These are phyloP conservation scores for Wickerhamomyces ciferrii DNA, from an alignment of 805 yeast genomes.

Conservation along the genomic window DNA sequence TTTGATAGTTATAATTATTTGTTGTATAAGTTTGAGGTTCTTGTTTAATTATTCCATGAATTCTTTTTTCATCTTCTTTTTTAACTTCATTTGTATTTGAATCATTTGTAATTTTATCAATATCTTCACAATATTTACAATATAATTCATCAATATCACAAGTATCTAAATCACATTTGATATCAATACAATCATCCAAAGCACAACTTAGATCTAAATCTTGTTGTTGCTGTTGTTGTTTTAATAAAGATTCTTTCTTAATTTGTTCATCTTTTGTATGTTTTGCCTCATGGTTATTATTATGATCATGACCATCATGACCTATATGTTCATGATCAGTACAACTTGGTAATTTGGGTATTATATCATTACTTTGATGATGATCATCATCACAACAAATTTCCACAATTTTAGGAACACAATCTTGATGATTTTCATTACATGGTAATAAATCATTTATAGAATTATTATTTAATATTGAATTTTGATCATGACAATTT, in stretches of 20 bases:
- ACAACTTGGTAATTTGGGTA: conserved; percentile 10
- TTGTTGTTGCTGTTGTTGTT: background rate
- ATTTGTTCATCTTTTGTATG: background rate
- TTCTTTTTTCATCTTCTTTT: background rate
- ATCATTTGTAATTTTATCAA: conserved; percentile 1
- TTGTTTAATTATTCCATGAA: background rate
- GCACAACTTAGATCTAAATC: conserved; percentile 10
- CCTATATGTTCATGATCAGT: conserved; percentile 1
- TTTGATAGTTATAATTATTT: conserved; percentile 7
- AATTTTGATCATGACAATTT: conserved; percentile 26
- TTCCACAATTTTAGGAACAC: conserved; percentile 34
- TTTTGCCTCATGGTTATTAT: background rate
- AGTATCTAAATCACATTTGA: conserved; percentile 22
- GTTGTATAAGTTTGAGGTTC: conserved; percentile 7
- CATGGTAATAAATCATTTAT: conserved; percentile 9
- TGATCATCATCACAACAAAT: conserved; percentile 35
- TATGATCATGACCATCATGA: background rate
- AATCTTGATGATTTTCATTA: conserved; percentile 21
- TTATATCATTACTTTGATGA: conserved; percentile 9
- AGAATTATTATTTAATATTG: conserved; percentile 9
- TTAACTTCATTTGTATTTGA: background rate
- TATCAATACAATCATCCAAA: conserved; percentile 19
- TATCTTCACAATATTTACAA: conserved; percentile 25
- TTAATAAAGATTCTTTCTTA: background rate
- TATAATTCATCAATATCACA: conserved; percentile 28